Conservation (phyloP, 495 filamentous ascomycete species). For the Melanomma pulvis-pyrius region DNA sequence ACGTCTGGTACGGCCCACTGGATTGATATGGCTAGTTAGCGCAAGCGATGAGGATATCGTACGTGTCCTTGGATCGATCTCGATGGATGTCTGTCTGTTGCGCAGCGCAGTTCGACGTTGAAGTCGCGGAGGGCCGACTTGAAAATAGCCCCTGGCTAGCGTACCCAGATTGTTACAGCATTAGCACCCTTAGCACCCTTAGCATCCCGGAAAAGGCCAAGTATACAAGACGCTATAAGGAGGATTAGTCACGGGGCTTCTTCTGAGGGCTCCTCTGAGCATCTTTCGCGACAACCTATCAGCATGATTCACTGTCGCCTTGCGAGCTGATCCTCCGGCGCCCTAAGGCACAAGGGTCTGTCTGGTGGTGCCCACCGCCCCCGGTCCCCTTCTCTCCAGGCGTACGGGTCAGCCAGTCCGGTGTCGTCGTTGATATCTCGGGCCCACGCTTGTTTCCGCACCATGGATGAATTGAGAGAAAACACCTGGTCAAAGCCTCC, state of each 20-base stretch:
- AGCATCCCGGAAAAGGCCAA: background rate
- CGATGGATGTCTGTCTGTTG: background rate
- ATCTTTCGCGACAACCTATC: background rate
- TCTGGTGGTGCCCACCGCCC: slow-evolving; percentile 1
- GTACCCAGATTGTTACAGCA: background rate
- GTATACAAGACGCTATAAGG: background rate
- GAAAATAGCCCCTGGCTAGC: background rate
- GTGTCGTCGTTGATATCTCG: background rate
- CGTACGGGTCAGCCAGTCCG: slow-evolving; percentile 4
- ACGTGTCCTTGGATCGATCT: background rate
- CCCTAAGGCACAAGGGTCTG: background rate
- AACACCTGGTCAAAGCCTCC: slow-evolving; percentile 19
- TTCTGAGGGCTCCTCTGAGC: background rate
- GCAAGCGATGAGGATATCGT: background rate
- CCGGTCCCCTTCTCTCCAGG: slow-evolving; percentile 11
- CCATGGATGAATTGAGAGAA: slow-evolving; percentile 16
- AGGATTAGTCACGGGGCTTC: background rate
- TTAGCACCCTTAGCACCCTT: background rate
- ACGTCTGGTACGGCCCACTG: background rate
- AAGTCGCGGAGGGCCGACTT: background rate
- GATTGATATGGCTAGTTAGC: background rate
- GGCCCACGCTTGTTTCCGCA: background rate
- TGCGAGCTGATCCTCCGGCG: background rate
- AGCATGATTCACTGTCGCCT: background rate
- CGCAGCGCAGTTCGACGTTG: background rate